Evolutionary conservation across 2,329 filamentous ascomycete genomes (phyloP).

Genomic region (Colletotrichum costaricense): DNA sequence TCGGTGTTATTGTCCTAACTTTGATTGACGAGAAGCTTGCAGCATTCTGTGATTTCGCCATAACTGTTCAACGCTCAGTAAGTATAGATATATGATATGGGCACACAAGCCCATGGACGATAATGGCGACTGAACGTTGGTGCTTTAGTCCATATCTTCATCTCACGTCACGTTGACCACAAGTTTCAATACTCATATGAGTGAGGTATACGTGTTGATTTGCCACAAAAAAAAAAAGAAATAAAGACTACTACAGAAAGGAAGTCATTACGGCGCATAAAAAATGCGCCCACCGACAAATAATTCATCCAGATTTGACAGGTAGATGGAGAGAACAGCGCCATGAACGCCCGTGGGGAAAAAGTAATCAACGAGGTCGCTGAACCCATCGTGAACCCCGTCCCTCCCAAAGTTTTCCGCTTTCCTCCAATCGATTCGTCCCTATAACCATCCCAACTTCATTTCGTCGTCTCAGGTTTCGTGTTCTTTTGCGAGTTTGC

Average conservation of each 20-base stretch:
- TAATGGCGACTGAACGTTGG: not conserved
- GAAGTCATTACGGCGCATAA: not conserved
- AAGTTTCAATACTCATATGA: not conserved
- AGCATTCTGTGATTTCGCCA: not conserved
- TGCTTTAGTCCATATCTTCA: not conserved
- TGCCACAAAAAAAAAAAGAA: too few relatives aligned
- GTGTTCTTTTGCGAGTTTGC: not conserved
- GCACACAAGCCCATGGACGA: too few relatives aligned
- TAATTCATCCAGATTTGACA: not conserved
- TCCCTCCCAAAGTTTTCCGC: not conserved
- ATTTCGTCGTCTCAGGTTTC: not conserved
- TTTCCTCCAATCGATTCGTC: constrained; percentile 2
- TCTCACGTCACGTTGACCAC: not conserved
- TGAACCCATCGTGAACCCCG: constrained; percentile 19
- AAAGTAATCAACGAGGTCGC: not conserved
- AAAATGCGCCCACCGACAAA: not conserved
- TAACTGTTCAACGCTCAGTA: too few relatives aligned
- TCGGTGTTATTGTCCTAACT: not conserved
- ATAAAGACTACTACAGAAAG: not conserved
- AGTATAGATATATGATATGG: too few relatives aligned
- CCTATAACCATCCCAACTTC: constrained; percentile 18
- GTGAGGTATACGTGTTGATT: not conserved
- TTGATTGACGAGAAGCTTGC: not conserved
- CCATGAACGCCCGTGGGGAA: constrained; percentile 20
- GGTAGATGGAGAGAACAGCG: not conserved